Base-by-base conservation (phyloP, 2,329 filamentous ascomycete genomes). In the Xenosphaeropsis pyriputrescens region DNA sequence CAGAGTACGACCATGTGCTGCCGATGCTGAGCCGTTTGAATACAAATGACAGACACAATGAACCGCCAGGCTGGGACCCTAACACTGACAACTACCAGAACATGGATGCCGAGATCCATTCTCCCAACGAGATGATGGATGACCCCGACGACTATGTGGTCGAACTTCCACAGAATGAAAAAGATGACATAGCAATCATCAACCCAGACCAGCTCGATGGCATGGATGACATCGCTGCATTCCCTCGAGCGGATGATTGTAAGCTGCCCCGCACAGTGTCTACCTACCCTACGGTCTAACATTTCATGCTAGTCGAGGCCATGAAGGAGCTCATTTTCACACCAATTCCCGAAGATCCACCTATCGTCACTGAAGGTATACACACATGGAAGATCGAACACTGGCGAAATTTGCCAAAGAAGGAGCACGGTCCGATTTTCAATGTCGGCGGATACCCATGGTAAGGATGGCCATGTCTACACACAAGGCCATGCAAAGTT, bases 341-440 rank as follows among this genome's bases (percentile, higher is more conserved):
- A 9, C 75, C 79, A 39, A 64, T 86, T 35, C 49, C 64, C 43
- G 77, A 85, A 47, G 85, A 94, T 47, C 76, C 88, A 45, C 82
- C 85, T 53, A 79, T 80, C 26, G 70, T 89, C 45, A 79, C 79
- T 38, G 85, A 94, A 55, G 69, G 69, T 31, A 63, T 79, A 49
- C 58, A 83, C 59, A 94, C 85, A 51, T 98, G 91, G 91, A 75
- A 83, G 19, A 85, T 98, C 43, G 70, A 83, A 49, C 71, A 81
- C 44, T 98, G 89, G 88, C 72, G 81, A 46, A 69, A 63, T 29
- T 61, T 93, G 48, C 66, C 70, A 13, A 81, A 84, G 61, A 85
- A 83, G 55, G 80, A 91, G 52, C 86, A 93, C 63, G 85, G 91
- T 2, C 91, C 91, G 2, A 57, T 80, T 41, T 98, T 98, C 57